These are phyloP conservation scores for Debaryomyces nepalensis DNA, from an alignment of 1,139 yeast genomes.

Conservation along the genomic window DNA sequence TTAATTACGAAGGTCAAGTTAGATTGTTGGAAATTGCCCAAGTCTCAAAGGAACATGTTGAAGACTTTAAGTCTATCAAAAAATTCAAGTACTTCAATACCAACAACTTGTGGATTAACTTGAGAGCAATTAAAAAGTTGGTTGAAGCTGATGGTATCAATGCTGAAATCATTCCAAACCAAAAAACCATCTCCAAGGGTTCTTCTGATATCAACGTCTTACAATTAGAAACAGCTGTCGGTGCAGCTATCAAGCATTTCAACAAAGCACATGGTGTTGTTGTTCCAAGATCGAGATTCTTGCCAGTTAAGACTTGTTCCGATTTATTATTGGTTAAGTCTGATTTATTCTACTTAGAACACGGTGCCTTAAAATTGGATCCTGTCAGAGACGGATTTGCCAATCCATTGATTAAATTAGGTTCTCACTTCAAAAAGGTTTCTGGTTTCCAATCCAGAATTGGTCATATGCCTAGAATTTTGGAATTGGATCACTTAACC, in stretches of 20 bases:
- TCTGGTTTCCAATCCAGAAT: constrained; percentile 88
- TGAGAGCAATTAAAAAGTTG: constrained; percentile 90
- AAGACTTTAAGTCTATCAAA: constrained; percentile 96
- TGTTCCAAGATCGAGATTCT: constrained; percentile 96
- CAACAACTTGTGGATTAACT: constrained; percentile 95
- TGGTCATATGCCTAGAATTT: constrained; percentile 92
- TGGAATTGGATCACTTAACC: constrained; percentile 95
- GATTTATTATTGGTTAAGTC: constrained; percentile 93
- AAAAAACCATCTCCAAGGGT: constrained; percentile 79
- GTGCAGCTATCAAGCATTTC: constrained; percentile 98
- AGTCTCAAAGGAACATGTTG: constrained; percentile 98
- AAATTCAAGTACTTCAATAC: constrained; percentile 98
- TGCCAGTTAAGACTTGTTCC: constrained; percentile 97
- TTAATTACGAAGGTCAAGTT: constrained; percentile 93
- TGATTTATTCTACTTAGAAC: constrained; percentile 89
- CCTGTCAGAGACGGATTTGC: constrained; percentile 84
- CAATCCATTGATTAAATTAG: constrained; percentile 93
- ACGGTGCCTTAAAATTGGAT: constrained; percentile 87
- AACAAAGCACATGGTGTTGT: constrained; percentile 96
- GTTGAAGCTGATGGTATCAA: constrained; percentile 83
- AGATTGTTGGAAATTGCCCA: constrained; percentile 97
- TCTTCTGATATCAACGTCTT: constrained; percentile 80
- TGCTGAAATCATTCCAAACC: constrained; percentile 95
- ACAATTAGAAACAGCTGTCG: constrained; percentile 98
- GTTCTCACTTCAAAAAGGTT: constrained; percentile 95